Evolutionary conservation across 768 basidiomycete genomes (phyloP).

Genomic region (Chalciporus sphaerocephalus): DNA sequence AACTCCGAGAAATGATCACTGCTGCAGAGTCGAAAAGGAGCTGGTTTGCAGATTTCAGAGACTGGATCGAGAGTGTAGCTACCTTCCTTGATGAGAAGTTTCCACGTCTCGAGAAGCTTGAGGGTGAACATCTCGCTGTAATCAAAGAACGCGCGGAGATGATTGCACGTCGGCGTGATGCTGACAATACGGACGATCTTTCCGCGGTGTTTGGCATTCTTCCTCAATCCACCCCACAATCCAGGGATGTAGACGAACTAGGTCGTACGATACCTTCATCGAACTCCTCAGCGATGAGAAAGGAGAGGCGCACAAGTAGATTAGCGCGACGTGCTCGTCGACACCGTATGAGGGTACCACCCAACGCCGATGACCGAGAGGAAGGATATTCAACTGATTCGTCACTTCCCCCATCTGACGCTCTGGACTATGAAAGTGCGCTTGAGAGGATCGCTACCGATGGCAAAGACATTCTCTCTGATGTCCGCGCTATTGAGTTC

Average conservation of each 20-base stretch:
- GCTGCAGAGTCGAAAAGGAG: slow-evolving; percentile 73
- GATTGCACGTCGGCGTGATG: slow-evolving; percentile 58
- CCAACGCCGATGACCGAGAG: slow-evolving; percentile 37
- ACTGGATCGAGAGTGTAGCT: slow-evolving; percentile 79
- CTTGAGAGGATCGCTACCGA: slow-evolving; percentile 48
- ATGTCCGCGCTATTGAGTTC: slow-evolving; percentile 84
- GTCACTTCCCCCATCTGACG: slow-evolving; percentile 61
- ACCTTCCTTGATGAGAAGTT: slow-evolving; percentile 91
- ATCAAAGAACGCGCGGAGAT: slow-evolving; percentile 72
- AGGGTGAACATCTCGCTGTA: slow-evolving; percentile 69
- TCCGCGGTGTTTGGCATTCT: slow-evolving; percentile 60
- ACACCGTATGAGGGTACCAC: slow-evolving; percentile 24
- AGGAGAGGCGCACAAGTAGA: slow-evolving; percentile 59
- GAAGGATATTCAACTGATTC: slow-evolving; percentile 90
- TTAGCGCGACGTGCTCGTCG: slow-evolving; percentile 50
- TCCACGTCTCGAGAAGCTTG: slow-evolving; percentile 71
- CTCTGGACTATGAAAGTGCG: slow-evolving; percentile 64
- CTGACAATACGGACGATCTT: slow-evolving; percentile 81
- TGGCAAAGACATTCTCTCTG: slow-evolving; percentile 59
- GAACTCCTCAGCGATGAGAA: slow-evolving; percentile 42
- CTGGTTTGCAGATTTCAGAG: slow-evolving; percentile 75
- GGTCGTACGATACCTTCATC: slow-evolving; percentile 48
- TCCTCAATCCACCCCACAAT: slow-evolving; percentile 29
- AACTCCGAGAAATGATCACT: slow-evolving; percentile 71
- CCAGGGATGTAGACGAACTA: slow-evolving; percentile 57